These are phyloP conservation scores for Zelonia costaricensis DNA, from an alignment of 208 protist genomes.

Conservation along the genomic window DNA sequence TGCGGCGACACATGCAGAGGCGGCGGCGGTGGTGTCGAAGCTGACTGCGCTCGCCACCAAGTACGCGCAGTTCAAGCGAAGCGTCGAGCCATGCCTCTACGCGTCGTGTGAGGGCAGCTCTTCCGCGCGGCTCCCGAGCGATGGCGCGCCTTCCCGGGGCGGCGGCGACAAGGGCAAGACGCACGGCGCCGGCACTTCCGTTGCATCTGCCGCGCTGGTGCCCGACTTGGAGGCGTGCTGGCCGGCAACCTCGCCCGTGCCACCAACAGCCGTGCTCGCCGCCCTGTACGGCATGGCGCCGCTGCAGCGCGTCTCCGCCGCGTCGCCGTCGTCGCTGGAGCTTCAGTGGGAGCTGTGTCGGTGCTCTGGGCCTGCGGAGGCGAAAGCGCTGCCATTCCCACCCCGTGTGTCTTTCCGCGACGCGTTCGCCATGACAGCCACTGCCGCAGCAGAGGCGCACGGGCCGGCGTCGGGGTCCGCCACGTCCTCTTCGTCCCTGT, in stretches of 20 bases:
- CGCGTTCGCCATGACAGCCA: constrained; percentile 26
- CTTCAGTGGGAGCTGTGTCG: constrained; percentile 6
- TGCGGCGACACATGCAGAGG: background rate
- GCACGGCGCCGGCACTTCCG: background rate
- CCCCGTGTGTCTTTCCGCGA: constrained; percentile 10
- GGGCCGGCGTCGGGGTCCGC: background rate
- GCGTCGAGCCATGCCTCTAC: constrained; percentile 7
- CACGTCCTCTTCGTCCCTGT: constrained; percentile 10
- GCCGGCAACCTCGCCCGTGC: constrained; percentile 38
- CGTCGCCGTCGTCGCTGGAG: constrained; percentile 4
- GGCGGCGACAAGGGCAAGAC: constrained; percentile 3
- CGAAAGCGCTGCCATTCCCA: background rate
- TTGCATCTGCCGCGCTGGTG: background rate
- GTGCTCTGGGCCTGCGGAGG: background rate
- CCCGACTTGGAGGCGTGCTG: constrained; percentile 38
- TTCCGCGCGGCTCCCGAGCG: constrained; percentile 5
- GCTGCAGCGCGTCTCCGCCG: constrained; percentile 15
- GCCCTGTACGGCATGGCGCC: constrained; percentile 44
- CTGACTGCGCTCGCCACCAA: constrained; percentile 10
- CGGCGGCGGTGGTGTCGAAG: constrained; percentile 2
- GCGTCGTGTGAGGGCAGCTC: background rate
- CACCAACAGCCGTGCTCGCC: constrained; percentile 59
- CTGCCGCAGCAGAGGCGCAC: background rate
- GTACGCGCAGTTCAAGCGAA: constrained; percentile 19
- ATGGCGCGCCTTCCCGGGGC: background rate